Percentiles rank a stretch among this genome's conserved stretches.
These are phyloP conservation scores for Penicillium sp. DNA, from an alignment of 2,329 filamentous ascomycete species.

Conservation along the genomic window DNA sequence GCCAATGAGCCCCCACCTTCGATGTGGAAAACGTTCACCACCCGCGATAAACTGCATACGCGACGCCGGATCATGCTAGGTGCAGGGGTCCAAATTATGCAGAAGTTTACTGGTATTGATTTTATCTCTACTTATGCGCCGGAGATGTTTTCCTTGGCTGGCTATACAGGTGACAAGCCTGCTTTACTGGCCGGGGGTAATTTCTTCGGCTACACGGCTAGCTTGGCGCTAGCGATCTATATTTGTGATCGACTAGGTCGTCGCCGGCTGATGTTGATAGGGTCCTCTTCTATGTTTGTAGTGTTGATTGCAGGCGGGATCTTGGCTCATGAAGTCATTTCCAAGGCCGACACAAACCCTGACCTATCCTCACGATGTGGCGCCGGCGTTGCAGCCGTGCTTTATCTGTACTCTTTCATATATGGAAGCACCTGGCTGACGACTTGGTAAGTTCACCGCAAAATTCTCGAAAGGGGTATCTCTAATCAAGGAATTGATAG, in stretches of 20 bases:
- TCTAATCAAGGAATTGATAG: background rate
- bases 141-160: background rate
- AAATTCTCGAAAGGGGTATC: too few relatives aligned
- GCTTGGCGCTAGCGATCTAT: background rate
- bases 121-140: background rate
- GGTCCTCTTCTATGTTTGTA: background rate
- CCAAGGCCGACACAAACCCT: background rate
- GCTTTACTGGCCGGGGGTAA: background rate
- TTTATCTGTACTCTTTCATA: background rate
- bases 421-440: slow-evolving; percentile 1
- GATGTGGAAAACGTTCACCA: background rate
- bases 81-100: background rate
- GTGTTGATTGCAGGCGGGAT: background rate
- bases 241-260: background rate
- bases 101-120: background rate
- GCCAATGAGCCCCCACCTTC: background rate
- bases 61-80: background rate
- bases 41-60: background rate
- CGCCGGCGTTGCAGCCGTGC: background rate
- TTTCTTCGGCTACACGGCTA: background rate
- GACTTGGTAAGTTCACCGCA: background rate
- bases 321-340: background rate
- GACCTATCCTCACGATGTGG: background rate
- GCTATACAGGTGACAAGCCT: background rate
- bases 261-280: background rate